These are phyloP conservation scores for Adansonia grandidieri DNA, from an alignment of 441 rosid species.

Conservation along the genomic window DNA sequence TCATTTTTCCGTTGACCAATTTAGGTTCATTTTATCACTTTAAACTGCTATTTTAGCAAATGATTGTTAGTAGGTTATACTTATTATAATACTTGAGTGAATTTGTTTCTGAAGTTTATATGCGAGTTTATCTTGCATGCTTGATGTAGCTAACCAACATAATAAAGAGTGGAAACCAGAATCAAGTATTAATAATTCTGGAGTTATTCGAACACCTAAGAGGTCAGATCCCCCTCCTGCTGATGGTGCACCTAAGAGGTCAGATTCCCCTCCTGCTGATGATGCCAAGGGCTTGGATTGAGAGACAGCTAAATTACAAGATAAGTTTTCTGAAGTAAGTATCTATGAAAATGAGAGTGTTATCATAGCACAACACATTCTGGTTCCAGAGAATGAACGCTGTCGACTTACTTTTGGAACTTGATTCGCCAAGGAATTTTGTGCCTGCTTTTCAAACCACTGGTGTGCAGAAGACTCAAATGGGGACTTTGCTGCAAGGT, in stretches of 20 bases:
- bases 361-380: constrained; percentile 81
- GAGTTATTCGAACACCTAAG: constrained; percentile 73
- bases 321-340: constrained; percentile 52
- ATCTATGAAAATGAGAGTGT: constrained; percentile 68
- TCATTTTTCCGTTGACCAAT: background rate
- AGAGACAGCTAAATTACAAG: constrained; percentile 55
- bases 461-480: constrained; percentile 51
- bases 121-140: constrained; percentile 9
- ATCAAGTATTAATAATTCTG: constrained; percentile 52
- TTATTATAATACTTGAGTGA: constrained; percentile 4
- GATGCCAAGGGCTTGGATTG: constrained; percentile 50
- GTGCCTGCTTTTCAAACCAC: constrained; percentile 43
- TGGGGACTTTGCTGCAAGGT: constrained; percentile 64
- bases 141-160: constrained; percentile 62
- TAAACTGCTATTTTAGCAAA: background rate
- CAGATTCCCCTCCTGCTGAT: constrained; percentile 46
- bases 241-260: constrained; percentile 35
- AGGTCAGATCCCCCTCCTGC: constrained; percentile 51
- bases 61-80: background rate
- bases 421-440: constrained; percentile 50
- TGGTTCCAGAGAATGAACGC: constrained; percentile 81
- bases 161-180: constrained; percentile 94
- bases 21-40: background rate
- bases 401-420: constrained; percentile 77
- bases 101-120: background rate